phyloP scores from a whole-genome alignment of 192 early-diverging fungal species.

The Coemansia sp. region DNA sequence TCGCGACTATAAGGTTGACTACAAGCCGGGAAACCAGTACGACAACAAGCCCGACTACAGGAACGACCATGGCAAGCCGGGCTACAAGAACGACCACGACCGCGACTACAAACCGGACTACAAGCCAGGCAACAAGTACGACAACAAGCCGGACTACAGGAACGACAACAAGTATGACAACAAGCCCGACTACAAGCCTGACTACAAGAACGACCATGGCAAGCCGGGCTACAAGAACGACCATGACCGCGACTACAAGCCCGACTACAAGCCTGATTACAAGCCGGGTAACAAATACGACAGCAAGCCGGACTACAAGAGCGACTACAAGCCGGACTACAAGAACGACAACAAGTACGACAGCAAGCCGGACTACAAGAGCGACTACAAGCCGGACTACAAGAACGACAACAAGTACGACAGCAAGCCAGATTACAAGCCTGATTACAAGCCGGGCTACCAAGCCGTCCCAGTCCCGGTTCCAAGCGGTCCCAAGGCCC shows the following conservation, averaged over 20 bases:
- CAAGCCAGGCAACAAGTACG: not conserved
- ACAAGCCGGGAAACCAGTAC: slow-evolving; percentile 2
- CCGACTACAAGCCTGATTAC: not conserved
- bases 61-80: not conserved
- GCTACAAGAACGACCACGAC: not conserved
- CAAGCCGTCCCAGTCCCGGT: not conserved
- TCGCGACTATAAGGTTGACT: not conserved
- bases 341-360: not conserved
- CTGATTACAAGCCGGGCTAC: not conserved
- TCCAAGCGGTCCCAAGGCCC: not conserved
- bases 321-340: not conserved
- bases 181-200: not conserved
- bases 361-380: not conserved
- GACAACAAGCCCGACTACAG: not conserved
- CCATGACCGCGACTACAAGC: not conserved
- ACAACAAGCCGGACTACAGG: not conserved
- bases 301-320: not conserved
- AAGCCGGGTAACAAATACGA: too few species aligned
- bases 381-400: not conserved
- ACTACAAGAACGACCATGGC: not conserved
- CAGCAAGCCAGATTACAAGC: not conserved
- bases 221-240: not conserved
- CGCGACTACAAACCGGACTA: not conserved
- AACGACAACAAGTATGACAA: not conserved
- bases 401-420: not conserved